phyloP scores from a whole-genome alignment of 208 protist genomes.

The Wallacemonas collosoma region DNA sequence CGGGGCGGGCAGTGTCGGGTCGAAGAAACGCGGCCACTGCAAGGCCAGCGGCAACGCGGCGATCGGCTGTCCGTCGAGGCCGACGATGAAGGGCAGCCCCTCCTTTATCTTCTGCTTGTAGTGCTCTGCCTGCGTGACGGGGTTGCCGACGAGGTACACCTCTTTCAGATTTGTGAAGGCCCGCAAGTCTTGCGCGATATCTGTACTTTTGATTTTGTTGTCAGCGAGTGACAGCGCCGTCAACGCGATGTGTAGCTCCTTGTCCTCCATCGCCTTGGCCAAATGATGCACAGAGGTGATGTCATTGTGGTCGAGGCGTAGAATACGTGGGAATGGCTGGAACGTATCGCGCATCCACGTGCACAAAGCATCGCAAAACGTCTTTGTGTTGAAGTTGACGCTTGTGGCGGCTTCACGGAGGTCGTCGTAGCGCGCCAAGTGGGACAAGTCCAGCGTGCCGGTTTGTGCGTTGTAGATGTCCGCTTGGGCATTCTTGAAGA shows the following conservation, averaged over 20 bases:
- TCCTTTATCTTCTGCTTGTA: slow-evolving; percentile 65
- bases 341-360: slow-evolving; percentile 65
- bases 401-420: slow-evolving; percentile 50
- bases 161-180: slow-evolving; percentile 66
- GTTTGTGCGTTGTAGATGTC: slow-evolving; percentile 57
- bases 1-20: slow-evolving; percentile 9
- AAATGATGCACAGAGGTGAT: slow-evolving; percentile 69
- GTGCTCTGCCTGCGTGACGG: slow-evolving; percentile 42
- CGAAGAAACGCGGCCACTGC: slow-evolving; percentile 76
- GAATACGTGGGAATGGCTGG: slow-evolving; percentile 55
- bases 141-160: slow-evolving; percentile 72
- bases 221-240: slow-evolving; percentile 60
- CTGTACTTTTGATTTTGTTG: slow-evolving; percentile 60
- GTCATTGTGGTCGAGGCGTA: slow-evolving; percentile 65
- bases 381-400: slow-evolving; percentile 86
- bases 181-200: slow-evolving; percentile 53
- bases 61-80: slow-evolving; percentile 61
- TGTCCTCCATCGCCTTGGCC: slow-evolving; percentile 57
- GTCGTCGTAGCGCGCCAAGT: slow-evolving; percentile 53
- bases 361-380: slow-evolving; percentile 82
- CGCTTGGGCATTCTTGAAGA: slow-evolving; percentile 87
- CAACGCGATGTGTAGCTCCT: slow-evolving; percentile 55
- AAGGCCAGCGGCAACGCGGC: slow-evolving; percentile 54
- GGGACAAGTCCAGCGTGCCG: slow-evolving; percentile 61
- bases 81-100: slow-evolving; percentile 65